These are phyloP conservation scores for Metarhizium rileyi DNA, from an alignment of 2,329 filamentous ascomycete species.

Conservation along the genomic window DNA sequence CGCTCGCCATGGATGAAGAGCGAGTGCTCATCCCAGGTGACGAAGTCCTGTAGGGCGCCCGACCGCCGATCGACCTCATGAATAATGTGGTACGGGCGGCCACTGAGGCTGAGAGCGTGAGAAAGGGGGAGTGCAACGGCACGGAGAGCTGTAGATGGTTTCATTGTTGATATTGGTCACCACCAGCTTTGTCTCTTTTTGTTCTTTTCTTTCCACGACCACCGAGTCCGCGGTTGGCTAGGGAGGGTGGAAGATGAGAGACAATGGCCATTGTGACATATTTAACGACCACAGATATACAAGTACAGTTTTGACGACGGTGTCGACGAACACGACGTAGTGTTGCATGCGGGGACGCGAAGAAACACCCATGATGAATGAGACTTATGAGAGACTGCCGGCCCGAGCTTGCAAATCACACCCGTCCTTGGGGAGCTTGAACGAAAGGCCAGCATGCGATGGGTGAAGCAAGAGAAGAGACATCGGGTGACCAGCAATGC, in stretches of 20 bases:
- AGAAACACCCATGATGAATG: background rate
- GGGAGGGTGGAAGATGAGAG: too few relatives aligned
- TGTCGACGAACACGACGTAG: background rate
- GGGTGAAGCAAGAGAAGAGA: background rate
- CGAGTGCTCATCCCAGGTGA: constrained; percentile 65
- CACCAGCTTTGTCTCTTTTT: background rate
- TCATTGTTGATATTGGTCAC: constrained; percentile 12
- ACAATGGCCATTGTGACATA: background rate
- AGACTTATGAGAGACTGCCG: background rate
- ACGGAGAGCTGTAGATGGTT: constrained; percentile 10
- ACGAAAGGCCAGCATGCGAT: background rate
- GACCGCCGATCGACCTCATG: constrained; percentile 13
- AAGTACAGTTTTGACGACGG: background rate
- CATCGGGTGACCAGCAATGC: background rate
- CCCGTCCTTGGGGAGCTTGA: background rate
- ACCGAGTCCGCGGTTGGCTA: background rate
- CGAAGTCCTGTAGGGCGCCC: constrained; percentile 24
- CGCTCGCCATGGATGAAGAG: constrained; percentile 61
- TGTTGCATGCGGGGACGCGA: background rate
- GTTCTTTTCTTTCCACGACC: background rate
- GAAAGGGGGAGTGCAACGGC: constrained; percentile 6
- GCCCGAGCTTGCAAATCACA: background rate
- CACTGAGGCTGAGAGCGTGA: constrained; percentile 10
- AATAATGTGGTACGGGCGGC: constrained; percentile 14
- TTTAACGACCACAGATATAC: background rate